These are phyloP conservation scores for Oldenlandia corymbosa DNA, from an alignment of 257 asterid genomes.

Conservation along the genomic window DNA sequence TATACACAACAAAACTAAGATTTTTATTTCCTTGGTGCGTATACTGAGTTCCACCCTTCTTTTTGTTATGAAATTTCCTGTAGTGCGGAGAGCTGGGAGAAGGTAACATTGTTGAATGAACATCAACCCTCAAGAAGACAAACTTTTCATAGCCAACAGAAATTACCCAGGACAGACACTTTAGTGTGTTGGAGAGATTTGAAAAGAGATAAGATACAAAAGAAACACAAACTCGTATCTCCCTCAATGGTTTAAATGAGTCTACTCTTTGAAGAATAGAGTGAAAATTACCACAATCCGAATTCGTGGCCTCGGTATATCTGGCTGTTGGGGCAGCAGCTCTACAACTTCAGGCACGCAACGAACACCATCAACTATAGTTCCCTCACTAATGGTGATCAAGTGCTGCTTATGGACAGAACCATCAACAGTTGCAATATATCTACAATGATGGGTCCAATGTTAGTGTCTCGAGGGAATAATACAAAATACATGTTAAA, in stretches of 20 bases:
- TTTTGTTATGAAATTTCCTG: not conserved
- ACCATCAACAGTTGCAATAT: slow-evolving; percentile 79
- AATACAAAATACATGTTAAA: slow-evolving; percentile 8
- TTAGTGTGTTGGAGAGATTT: too few species aligned
- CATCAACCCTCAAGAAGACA: not conserved
- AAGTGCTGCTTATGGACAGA: slow-evolving; percentile 59
- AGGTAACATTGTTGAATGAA: not conserved
- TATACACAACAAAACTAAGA: not conserved
- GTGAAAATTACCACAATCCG: slow-evolving; percentile 75
- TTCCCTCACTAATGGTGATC: slow-evolving; percentile 75
- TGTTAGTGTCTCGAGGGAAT: slow-evolving; percentile 9
- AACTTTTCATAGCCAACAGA: not conserved
- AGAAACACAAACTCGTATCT: not conserved
- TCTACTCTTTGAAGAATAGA: not conserved
- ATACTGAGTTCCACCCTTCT: too few species aligned
- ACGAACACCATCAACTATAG: slow-evolving; percentile 73
- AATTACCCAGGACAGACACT: too few species aligned
- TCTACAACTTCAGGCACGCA: slow-evolving; percentile 87
- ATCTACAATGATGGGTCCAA: slow-evolving; percentile 41
- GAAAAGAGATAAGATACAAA: not conserved
- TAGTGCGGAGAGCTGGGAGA: not conserved
- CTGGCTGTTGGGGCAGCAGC: slow-evolving; percentile 77
- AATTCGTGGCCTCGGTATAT: slow-evolving; percentile 63
- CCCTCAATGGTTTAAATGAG: not conserved
- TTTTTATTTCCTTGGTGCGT: slow-evolving; percentile 4